Evolutionary conservation across 2,329 filamentous ascomycete species (phyloP).

Genomic region (Xenoacremonium recifei): DNA sequence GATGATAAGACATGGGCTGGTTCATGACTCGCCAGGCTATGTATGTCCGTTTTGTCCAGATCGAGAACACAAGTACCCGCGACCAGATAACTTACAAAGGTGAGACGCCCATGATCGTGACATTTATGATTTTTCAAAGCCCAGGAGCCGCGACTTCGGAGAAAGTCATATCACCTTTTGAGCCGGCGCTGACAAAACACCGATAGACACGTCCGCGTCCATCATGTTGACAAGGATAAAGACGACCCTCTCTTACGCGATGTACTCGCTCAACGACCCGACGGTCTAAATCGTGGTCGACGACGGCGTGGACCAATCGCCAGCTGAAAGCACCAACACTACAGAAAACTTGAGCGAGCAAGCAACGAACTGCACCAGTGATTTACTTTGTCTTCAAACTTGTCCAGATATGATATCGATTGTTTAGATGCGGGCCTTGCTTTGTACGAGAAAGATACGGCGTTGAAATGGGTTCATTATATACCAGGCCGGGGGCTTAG

Average conservation of each 20-base stretch:
- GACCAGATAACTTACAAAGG: conserved; percentile 95
- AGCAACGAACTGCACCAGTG: too few relatives aligned
- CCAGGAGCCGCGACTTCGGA: too few relatives aligned
- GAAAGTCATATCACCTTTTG: too few relatives aligned
- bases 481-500: conserved; percentile 21
- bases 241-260: conserved; percentile 80
- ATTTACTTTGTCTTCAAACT: too few relatives aligned
- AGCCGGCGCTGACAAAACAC: too few relatives aligned
- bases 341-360: too few relatives aligned
- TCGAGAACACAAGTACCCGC: conserved; percentile 88
- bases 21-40: conserved; percentile 92
- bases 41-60: conserved; percentile 95
- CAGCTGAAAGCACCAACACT: too few relatives aligned
- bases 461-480: conserved; percentile 22
- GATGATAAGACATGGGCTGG: conserved; percentile 76
- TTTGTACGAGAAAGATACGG: conserved; percentile 14
- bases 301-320: conserved; percentile 65
- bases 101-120: too few relatives aligned
- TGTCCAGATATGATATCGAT: too few relatives aligned
- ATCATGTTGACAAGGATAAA: conserved; percentile 86
- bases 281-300: conserved; percentile 79
- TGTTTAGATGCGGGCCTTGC: not conserved
- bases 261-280: conserved; percentile 80
- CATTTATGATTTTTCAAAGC: too few relatives aligned
- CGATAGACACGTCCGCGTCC: conserved; percentile 82